Conservation (phyloP, 768 basidiomycete species). For the Suillus brevipes region DNA sequence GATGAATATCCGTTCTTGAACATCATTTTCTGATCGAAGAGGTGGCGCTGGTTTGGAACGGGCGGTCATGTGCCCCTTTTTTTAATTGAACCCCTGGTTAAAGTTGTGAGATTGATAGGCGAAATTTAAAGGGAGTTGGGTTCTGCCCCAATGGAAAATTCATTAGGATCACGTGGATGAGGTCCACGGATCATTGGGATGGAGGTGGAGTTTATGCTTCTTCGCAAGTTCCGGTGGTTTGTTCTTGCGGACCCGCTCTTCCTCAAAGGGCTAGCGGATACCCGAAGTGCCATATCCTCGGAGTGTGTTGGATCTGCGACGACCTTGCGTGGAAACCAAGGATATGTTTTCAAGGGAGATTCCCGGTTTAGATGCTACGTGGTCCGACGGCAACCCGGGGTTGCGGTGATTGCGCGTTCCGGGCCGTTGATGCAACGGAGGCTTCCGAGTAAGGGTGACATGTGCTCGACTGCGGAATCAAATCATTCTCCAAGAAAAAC, state of each 20-base stretch:
- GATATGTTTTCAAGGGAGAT: not conserved
- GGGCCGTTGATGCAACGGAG: constrained; percentile 12
- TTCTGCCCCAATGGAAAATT: not conserved
- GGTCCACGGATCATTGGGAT: constrained; percentile 9
- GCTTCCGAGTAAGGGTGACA: constrained; percentile 8
- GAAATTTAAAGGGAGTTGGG: not conserved
- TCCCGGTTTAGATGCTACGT: constrained; percentile 4
- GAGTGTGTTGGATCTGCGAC: not conserved
- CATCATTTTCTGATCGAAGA: not conserved
- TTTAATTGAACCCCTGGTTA: not conserved
- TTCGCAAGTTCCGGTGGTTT: not conserved
- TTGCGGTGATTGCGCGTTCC: constrained; percentile 24
- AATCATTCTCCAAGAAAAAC: too few species aligned
- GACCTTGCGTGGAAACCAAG: too few species aligned
- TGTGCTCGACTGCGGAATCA: too few species aligned
- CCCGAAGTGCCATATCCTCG: constrained; percentile 5
- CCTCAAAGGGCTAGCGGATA: too few species aligned
- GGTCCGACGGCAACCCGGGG: constrained; percentile 5
- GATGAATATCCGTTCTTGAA: constrained; percentile 3
- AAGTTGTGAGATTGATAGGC: not conserved
- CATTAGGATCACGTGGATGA: too few species aligned
- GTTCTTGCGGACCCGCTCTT: not conserved
- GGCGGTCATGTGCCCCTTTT: not conserved
- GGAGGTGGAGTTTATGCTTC: too few species aligned
- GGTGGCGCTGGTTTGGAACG: too few species aligned